phyloP scores from a whole-genome alignment of 148 eudicot species.

The Rhododendron ovatum region DNA sequence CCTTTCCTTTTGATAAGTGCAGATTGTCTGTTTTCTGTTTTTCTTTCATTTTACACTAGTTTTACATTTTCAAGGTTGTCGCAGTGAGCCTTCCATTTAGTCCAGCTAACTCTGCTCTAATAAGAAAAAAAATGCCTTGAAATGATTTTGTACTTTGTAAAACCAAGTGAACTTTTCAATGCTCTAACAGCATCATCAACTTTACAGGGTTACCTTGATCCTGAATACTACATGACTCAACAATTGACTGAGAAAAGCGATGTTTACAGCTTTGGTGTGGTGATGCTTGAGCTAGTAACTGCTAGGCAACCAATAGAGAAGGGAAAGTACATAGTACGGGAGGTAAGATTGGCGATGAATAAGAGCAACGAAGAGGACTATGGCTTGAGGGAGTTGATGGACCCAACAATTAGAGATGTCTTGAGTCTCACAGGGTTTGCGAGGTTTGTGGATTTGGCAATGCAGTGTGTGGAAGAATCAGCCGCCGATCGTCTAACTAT shows the following conservation, averaged over 20 bases:
- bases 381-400: constrained; percentile 52
- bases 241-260: constrained; percentile 93
- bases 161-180: background rate
- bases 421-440: constrained; percentile 40
- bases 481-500: constrained; percentile 80
- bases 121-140: background rate
- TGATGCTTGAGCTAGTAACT: constrained; percentile 78
- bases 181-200: background rate
- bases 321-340: constrained; percentile 86
- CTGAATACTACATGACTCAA: constrained; percentile 93
- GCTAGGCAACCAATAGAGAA: constrained; percentile 80
- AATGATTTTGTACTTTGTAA: background rate
- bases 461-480: constrained; percentile 78
- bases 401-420: constrained; percentile 45
- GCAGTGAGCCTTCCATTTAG: background rate
- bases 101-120: background rate
- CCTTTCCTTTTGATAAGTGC: background rate
- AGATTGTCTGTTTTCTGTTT: background rate
- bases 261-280: constrained; percentile 88
- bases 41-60: background rate
- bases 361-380: constrained; percentile 44
- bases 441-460: constrained; percentile 59
- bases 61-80: background rate
- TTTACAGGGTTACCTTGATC: constrained; percentile 90
- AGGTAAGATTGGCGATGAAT: constrained; percentile 45